Percentiles rank a stretch among this genome's conserved stretches.
Evolutionary conservation across 2,329 filamentous ascomycete species (phyloP).

Genomic region (Dactylonectria macrodidyma): DNA sequence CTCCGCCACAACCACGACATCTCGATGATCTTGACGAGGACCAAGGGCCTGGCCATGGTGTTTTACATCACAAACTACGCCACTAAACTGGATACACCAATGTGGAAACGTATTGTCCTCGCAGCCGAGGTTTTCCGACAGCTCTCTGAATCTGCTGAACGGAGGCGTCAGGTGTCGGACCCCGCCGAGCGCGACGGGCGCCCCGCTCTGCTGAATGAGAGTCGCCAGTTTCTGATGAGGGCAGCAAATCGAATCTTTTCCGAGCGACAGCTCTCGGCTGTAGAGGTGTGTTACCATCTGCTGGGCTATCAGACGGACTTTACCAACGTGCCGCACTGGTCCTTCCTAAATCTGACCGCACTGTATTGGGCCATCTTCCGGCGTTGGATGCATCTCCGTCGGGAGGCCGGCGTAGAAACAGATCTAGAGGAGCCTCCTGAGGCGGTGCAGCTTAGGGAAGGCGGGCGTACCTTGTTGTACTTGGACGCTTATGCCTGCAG

Average conservation of each 20-base stretch:
- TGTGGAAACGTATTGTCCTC: constrained; percentile 20
- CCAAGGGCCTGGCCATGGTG: constrained; percentile 17
- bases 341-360: constrained; percentile 15
- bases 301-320: constrained; percentile 19
- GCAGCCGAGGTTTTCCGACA: constrained; percentile 13
- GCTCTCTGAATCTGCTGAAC: neutral
- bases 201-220: neutral
- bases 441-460: constrained; percentile 4
- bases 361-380: constrained; percentile 22
- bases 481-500: constrained; percentile 1
- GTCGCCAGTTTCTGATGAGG: constrained; percentile 20
- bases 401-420: neutral
- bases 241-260: neutral
- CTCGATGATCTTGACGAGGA: constrained; percentile 14
- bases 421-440: constrained; percentile 12
- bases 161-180: too few relatives aligned
- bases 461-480: constrained; percentile 11
- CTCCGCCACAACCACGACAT: constrained; percentile 25
- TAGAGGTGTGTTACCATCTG: constrained; percentile 20
- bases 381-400: constrained; percentile 2
- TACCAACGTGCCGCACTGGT: constrained; percentile 21
- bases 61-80: constrained; percentile 27
- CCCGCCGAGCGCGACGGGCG: neutral
- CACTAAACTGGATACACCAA: constrained; percentile 17
- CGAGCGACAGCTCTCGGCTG: neutral